These are phyloP conservation scores for Adenanthera pavonina DNA, from an alignment of 306 rosid genomes.

Conservation along the genomic window DNA sequence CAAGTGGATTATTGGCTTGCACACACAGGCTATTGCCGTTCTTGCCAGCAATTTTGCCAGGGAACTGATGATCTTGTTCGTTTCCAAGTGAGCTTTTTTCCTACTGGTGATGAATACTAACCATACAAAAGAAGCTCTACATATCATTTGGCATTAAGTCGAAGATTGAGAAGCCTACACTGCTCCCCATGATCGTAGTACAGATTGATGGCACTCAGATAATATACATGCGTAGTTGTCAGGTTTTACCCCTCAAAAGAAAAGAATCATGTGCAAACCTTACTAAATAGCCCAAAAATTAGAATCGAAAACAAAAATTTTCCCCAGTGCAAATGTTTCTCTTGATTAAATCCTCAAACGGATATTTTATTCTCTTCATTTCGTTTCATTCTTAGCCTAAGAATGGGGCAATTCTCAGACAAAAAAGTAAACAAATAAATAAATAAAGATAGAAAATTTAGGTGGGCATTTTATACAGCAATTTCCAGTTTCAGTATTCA, in stretches of 20 bases:
- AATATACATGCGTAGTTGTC: not conserved
- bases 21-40: not conserved
- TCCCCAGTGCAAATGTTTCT: conserved; percentile 9
- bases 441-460: not conserved
- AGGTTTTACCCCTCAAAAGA: conserved; percentile 3
- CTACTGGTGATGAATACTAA: not conserved
- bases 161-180: conserved; percentile 23
- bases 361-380: not conserved
- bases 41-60: not conserved
- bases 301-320: not conserved
- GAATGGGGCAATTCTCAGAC: not conserved
- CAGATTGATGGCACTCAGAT: conserved; percentile 1
- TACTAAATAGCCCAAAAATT: not conserved
- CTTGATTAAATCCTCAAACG: not conserved
- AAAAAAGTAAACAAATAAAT: not conserved
- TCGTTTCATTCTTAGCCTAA: conserved; percentile 12
- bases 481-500: conserved; percentile 23
- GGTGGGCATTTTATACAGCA: not conserved
- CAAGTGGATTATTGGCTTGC: not conserved
- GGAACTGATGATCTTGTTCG: not conserved
- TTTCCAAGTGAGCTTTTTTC: not conserved
- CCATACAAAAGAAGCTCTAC: not conserved
- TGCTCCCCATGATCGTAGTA: not conserved
- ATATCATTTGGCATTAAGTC: conserved; percentile 7
- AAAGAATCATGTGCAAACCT: conserved; percentile 11